Conservation (phyloP, 2,329 filamentous ascomycete species). For the Zymoseptoria tritici region DNA sequence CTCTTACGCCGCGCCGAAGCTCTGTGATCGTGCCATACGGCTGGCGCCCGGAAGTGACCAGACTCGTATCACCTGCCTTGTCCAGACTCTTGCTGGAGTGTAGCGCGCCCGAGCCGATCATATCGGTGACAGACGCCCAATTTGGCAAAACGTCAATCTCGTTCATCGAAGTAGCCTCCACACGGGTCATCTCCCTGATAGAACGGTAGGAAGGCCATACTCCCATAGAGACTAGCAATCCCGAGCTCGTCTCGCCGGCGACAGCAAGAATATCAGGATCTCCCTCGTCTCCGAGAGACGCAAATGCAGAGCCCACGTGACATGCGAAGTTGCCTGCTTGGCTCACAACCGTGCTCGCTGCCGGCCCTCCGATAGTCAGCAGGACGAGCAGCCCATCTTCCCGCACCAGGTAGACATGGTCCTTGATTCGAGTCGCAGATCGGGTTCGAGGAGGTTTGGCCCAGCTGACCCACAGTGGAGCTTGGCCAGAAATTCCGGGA, state of each 20-base stretch:
- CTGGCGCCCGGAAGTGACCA: conserved; percentile 37
- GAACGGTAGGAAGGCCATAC: conserved; percentile 17
- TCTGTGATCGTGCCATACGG: conserved; percentile 40
- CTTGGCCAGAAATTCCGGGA: conserved; percentile 20
- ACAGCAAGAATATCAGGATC: conserved; percentile 70
- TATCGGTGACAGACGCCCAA: conserved; percentile 49
- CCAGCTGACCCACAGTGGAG: conserved; percentile 67
- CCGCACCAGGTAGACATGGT: conserved; percentile 76
- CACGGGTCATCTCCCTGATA: conserved; percentile 44
- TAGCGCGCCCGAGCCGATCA: conserved; percentile 27
- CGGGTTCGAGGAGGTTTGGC: conserved; percentile 64
- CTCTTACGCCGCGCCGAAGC: conserved; percentile 36
- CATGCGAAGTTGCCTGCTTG: conserved; percentile 59
- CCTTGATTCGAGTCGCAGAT: conserved; percentile 55
- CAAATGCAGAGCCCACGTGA: conserved; percentile 75
- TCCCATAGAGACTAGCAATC: conserved; percentile 33
- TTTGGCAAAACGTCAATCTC: conserved; percentile 57
- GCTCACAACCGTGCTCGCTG: conserved; percentile 43
- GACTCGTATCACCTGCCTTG: conserved; percentile 21
- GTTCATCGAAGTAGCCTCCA: conserved; percentile 28
- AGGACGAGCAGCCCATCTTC: conserved; percentile 79
- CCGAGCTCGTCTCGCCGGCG: conserved; percentile 70
- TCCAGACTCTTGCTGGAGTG: conserved; percentile 17
- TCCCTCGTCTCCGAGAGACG: conserved; percentile 55
- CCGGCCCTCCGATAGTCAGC: conserved; percentile 49